Conservation (phyloP, 164 flowering plant genomes). For the Sextonia rubra region DNA sequence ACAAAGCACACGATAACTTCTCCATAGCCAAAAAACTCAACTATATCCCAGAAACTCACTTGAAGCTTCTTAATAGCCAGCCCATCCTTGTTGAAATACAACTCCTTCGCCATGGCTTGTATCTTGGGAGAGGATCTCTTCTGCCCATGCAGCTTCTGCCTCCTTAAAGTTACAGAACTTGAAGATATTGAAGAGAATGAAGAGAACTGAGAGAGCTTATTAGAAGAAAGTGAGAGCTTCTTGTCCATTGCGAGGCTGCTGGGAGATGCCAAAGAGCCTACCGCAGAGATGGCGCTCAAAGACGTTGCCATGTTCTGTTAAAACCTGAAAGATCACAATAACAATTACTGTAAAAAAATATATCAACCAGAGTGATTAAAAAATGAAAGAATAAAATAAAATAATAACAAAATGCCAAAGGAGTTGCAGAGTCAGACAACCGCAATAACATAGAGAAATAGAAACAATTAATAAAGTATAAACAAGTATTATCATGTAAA, state of each 20-base stretch:
- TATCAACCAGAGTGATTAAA: too few species aligned
- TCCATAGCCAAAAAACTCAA: not conserved
- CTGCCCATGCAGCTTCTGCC: constrained; percentile 26
- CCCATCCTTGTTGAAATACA: constrained; percentile 95
- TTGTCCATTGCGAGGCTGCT: constrained; percentile 31
- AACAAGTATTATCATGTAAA: too few species aligned
- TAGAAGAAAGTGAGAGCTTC: constrained; percentile 33
- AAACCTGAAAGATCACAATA: constrained; percentile 2
- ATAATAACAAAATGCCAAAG: too few species aligned
- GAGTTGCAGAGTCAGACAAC: too few species aligned
- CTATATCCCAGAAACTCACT: constrained; percentile 27
- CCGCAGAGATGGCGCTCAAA: constrained; percentile 22
- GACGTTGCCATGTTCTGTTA: constrained; percentile 43
- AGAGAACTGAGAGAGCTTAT: constrained; percentile 30
- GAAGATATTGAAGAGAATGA: constrained; percentile 60
- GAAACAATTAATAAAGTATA: too few species aligned
- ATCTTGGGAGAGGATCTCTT: constrained; percentile 37
- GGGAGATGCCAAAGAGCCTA: constrained; percentile 58
- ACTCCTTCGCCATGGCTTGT: constrained; percentile 78
- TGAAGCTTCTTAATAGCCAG: constrained; percentile 82
- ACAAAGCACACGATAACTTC: not conserved
- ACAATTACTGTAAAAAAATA: not conserved
- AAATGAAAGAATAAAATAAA: too few species aligned
- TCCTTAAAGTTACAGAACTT: constrained; percentile 33
- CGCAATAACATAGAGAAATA: too few species aligned